Evolutionary conservation across 495 filamentous ascomycete genomes (phyloP), one percentile per base, ranked within the genome.

Genomic region (Lophium mytilinum): DNA sequence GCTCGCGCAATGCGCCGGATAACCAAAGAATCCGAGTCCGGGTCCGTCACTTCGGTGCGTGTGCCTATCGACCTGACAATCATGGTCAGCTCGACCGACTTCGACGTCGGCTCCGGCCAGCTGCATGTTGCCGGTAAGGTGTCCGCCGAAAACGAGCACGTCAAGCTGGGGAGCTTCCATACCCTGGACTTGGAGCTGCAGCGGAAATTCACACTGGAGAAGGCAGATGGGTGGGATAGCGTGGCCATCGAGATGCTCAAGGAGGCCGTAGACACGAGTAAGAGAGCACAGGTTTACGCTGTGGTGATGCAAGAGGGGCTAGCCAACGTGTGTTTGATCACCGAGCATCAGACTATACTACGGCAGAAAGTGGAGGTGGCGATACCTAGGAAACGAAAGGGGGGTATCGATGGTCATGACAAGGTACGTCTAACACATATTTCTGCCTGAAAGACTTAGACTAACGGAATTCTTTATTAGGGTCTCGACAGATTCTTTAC

Each of bases 231-330:
- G 10, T 98, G 93, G 93, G 94, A 97, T 68, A 88, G 85, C 67
- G 86, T 98, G 3, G 89, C 91, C 6, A 71, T 87, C 47, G 84
- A 87, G 54, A 81, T 83, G 53, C 76, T 98, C 5, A 78, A 81
- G 51, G 90, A 96, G 68, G 87, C 90, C 1, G 75, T 89, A 2
- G 84, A 87, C 64, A 80, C 88, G 36, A 82, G 85, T 15, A 73
- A 76, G 46, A 72, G 75, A 17, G 89, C 88, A 0, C 86, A 90
- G 60, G 80, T 93, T 18, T 84, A 88, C 41, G 93, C 92, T 1
- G 84, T 96, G 1, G 84, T 96, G 5, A 94, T 97, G 89, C 88
- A 95, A 57, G 92, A 96, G 62, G 93, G 92, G 0, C 60, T 94
- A 37, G 91, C 94, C 50, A 92, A 95, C 75, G 87, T 98, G 53